phyloP scores from a whole-genome alignment of 2,329 filamentous ascomycete species.

The Diaporthe vaccinii region DNA sequence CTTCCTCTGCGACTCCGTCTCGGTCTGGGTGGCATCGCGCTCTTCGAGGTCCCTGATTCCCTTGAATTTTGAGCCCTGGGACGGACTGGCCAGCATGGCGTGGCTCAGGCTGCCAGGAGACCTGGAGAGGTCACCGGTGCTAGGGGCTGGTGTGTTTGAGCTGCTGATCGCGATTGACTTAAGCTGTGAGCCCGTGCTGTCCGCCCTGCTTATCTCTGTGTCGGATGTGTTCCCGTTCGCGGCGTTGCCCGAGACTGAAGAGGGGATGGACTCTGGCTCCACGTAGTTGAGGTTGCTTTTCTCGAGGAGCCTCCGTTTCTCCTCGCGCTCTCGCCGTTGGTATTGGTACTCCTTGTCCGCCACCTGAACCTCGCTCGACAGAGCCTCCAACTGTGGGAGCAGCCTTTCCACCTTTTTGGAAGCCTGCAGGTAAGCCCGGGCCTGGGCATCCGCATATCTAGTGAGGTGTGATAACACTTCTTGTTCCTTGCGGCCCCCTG shows the following conservation, averaged over 20 bases:
- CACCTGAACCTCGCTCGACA: slow-evolving; percentile 89
- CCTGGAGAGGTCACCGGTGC: slow-evolving; percentile 62
- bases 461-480: slow-evolving; percentile 96
- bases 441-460: slow-evolving; percentile 92
- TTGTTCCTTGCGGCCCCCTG: slow-evolving; percentile 97
- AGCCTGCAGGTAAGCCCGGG: slow-evolving; percentile 83
- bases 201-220: slow-evolving; percentile 77
- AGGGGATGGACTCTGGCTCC: slow-evolving; percentile 72
- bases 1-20: slow-evolving; percentile 77
- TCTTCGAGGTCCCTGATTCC: slow-evolving; percentile 95
- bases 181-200: slow-evolving; percentile 80
- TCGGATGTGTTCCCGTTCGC: slow-evolving; percentile 71
- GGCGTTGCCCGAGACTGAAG: slow-evolving; percentile 42
- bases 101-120: slow-evolving; percentile 69
- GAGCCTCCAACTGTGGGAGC: slow-evolving; percentile 89
- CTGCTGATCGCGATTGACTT: slow-evolving; percentile 64
- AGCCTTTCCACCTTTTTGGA: slow-evolving; percentile 90
- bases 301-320: slow-evolving; percentile 90
- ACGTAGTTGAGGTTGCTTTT: slow-evolving; percentile 83
- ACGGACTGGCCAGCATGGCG: slow-evolving; percentile 63
- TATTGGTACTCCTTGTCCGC: slow-evolving; percentile 98
- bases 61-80: slow-evolving; percentile 78
- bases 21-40: slow-evolving; percentile 71
- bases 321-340: slow-evolving; percentile 92
- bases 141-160: slow-evolving; percentile 49